phyloP scores from a whole-genome alignment of 257 asterid genomes.

The Nicotiana sylvestris region DNA sequence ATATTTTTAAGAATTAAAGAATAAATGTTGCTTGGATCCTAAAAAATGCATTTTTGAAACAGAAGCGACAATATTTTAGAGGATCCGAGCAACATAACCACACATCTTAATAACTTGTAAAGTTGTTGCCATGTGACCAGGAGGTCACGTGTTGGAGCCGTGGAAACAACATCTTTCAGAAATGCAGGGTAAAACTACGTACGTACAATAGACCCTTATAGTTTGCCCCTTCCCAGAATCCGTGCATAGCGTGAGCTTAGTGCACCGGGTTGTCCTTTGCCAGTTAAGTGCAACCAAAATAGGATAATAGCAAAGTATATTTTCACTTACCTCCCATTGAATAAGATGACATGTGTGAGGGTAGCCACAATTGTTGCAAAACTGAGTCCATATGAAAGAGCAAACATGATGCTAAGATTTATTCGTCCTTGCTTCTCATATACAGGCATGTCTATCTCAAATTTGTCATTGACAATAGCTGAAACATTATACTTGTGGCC shows the following conservation, averaged over 20 bases:
- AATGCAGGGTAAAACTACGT: too few species aligned
- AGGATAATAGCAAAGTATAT: neutral
- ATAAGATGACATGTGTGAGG: slow-evolving; percentile 53
- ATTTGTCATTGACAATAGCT: slow-evolving; percentile 51
- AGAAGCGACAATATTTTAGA: neutral
- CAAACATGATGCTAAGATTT: slow-evolving; percentile 47
- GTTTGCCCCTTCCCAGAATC: too few species aligned
- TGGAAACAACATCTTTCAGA: too few species aligned
- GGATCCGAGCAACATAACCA: neutral
- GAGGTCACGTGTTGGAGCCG: too few species aligned
- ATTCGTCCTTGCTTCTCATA: slow-evolving; percentile 43
- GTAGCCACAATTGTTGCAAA: slow-evolving; percentile 62
- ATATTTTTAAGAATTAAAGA: too few species aligned
- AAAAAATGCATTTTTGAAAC: neutral
- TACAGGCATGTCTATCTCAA: slow-evolving; percentile 43
- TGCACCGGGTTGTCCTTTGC: too few species aligned
- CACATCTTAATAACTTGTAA: neutral
- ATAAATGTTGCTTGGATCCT: neutral
- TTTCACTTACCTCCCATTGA: slow-evolving; percentile 62
- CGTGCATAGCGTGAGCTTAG: too few species aligned
- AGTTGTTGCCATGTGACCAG: too few species aligned
- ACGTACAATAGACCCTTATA: too few species aligned
- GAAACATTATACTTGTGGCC: slow-evolving; percentile 47
- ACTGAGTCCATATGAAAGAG: slow-evolving; percentile 50
- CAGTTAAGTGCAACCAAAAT: neutral